These are phyloP conservation scores for Periconia sp. DNA, from an alignment of 2,329 filamentous ascomycete species.

Conservation along the genomic window DNA sequence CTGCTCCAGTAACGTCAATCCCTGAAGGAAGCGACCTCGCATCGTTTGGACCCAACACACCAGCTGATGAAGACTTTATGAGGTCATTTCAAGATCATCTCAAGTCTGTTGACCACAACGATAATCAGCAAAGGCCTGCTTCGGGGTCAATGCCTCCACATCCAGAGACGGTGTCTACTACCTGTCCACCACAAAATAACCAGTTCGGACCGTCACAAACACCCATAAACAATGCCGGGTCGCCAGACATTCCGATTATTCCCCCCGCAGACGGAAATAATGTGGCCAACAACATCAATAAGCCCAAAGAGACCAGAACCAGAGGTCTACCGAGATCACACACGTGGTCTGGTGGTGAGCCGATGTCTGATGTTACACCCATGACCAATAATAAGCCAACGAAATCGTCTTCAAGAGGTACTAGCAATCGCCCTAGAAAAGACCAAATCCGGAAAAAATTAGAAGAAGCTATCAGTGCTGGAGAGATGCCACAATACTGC, in stretches of 20 bases:
- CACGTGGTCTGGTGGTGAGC: conserved; percentile 41
- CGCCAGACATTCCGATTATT: background rate
- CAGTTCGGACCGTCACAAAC: background rate
- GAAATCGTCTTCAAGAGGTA: background rate
- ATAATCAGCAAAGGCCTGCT: background rate
- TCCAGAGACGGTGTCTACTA: background rate
- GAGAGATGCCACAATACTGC: conserved; percentile 85
- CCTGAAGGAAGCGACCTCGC: conserved; percentile 11
- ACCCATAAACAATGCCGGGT: background rate
- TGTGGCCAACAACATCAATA: too few species aligned
- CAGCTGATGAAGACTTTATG: background rate
- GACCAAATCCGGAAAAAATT: conserved; percentile 63
- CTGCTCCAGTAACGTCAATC: background rate
- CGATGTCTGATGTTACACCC: conserved; percentile 34
- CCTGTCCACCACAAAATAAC: background rate
- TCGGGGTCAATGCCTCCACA: background rate
- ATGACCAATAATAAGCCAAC: conserved; percentile 18
- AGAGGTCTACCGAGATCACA: conserved; percentile 38
- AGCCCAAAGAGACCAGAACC: conserved; percentile 13
- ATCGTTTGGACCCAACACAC: background rate
- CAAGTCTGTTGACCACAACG: background rate
- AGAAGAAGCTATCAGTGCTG: conserved; percentile 66
- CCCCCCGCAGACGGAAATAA: background rate
- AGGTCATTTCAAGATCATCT: background rate
- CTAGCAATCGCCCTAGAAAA: conserved; percentile 41